Evolutionary conservation across 495 filamentous ascomycete genomes (phyloP).

Genomic region (Terfezia claveryi): DNA sequence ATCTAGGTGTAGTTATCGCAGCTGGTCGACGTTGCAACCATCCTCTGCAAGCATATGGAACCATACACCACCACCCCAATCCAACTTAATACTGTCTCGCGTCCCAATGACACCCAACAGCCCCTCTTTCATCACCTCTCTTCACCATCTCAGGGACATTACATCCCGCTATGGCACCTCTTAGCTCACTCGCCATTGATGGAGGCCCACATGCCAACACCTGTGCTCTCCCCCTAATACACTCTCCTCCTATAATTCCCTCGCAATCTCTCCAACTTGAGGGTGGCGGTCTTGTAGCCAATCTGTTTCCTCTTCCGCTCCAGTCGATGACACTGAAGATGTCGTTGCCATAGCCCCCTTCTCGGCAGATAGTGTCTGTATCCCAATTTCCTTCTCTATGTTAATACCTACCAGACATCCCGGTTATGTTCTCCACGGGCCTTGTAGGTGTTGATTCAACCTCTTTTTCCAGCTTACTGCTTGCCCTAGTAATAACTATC

Average conservation of each 20-base stretch:
- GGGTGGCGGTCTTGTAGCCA: conserved; percentile 12
- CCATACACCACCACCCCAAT: too few species aligned
- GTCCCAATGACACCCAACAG: conserved; percentile 7
- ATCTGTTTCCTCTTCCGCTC: background rate
- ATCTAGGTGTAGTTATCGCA: too few species aligned
- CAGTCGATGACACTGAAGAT: background rate
- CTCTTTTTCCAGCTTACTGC: background rate
- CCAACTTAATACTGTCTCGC: background rate
- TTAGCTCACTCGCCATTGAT: background rate
- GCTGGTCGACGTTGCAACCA: too few species aligned
- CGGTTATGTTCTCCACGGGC: background rate
- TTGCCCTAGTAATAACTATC: conserved; percentile 36
- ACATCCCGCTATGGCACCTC: background rate
- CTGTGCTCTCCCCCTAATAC: background rate
- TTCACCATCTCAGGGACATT: conserved; percentile 16
- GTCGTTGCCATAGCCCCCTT: conserved; percentile 3
- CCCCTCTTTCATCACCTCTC: background rate
- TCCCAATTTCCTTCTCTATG: conserved; percentile 15
- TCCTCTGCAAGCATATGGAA: too few species aligned
- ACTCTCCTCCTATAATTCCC: background rate
- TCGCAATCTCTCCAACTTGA: conserved; percentile 19
- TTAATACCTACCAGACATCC: background rate
- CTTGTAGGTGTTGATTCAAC: background rate
- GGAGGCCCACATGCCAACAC: background rate
- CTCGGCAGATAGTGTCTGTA: background rate